Percentiles rank a stretch among this genome's conserved stretches.
These are phyloP conservation scores for Fagopyrum tataricum DNA, from an alignment of 148 eudicot genomes.

Conservation along the genomic window DNA sequence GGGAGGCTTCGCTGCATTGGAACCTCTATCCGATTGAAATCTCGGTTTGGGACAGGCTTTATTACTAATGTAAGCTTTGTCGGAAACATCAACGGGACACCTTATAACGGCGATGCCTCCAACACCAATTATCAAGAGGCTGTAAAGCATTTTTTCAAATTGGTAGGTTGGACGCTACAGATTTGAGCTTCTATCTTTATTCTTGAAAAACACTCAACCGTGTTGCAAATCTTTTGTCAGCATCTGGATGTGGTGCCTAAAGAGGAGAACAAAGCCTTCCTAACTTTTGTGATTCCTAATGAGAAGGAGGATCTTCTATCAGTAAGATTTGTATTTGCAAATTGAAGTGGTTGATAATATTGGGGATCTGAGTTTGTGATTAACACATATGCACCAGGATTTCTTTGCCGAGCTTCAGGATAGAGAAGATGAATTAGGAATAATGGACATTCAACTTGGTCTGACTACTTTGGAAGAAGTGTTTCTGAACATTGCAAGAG, in stretches of 20 bases:
- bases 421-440: conserved; percentile 57
- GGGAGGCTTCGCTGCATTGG: conserved; percentile 95
- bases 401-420: conserved; percentile 72
- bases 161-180: conserved; percentile 34
- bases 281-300: conserved; percentile 69
- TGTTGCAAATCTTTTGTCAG: conserved; percentile 21
- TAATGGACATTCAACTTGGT: conserved; percentile 78
- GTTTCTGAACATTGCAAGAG: conserved; percentile 67
- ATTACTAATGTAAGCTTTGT: conserved; percentile 58
- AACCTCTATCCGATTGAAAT: conserved; percentile 73
- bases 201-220: background rate
- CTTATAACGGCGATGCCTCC: conserved; percentile 13
- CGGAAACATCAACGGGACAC: conserved; percentile 21
- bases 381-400: conserved; percentile 22
- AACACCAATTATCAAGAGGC: conserved; percentile 28
- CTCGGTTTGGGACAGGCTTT: conserved; percentile 81
- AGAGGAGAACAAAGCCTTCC: conserved; percentile 67
- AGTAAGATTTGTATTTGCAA: conserved; percentile 29
- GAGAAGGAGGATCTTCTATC: conserved; percentile 52
- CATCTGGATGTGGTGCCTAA: conserved; percentile 55
- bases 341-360: background rate
- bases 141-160: conserved; percentile 60
- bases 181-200: background rate
- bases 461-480: conserved; percentile 93
- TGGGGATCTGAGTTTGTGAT: background rate